Percentiles rank a stretch among this genome's conserved stretches.
phyloP scores from a whole-genome alignment of 2,329 filamentous ascomycete species.

The Sarocladium brachiariae region DNA sequence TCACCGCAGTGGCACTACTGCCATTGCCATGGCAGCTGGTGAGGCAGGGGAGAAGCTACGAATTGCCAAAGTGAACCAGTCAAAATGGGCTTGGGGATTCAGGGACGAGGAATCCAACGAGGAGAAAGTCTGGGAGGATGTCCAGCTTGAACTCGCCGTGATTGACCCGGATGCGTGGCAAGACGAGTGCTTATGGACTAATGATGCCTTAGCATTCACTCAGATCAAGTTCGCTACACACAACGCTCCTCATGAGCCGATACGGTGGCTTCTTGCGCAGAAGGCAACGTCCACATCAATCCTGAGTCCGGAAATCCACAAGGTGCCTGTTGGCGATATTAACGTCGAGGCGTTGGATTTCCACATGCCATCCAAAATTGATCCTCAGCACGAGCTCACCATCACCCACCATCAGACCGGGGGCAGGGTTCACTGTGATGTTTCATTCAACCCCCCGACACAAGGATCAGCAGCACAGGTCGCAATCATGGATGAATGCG shows the following conservation, averaged over 20 bases:
- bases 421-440: constrained; percentile 50
- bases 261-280: constrained; percentile 48
- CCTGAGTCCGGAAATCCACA: constrained; percentile 43
- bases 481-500: constrained; percentile 57
- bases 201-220: constrained; percentile 41
- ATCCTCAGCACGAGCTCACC: constrained; percentile 46
- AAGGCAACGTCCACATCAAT: constrained; percentile 45
- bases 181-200: constrained; percentile 47
- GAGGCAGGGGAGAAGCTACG: constrained; percentile 51
- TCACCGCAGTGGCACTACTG: constrained; percentile 21
- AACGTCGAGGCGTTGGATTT: constrained; percentile 5
- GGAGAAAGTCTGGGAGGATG: neutral
- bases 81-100: constrained; percentile 47
- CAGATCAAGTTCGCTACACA: constrained; percentile 41
- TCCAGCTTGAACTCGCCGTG: constrained; percentile 38
- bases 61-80: constrained; percentile 41
- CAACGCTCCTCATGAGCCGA: constrained; percentile 27
- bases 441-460: constrained; percentile 53
- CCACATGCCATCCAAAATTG: constrained; percentile 40
- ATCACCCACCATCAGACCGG: constrained; percentile 48
- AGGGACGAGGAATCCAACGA: constrained; percentile 28
- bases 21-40: constrained; percentile 46
- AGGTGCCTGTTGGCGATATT: constrained; percentile 23
- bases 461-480: constrained; percentile 50
- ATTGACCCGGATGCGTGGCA: constrained; percentile 35